Percentiles rank a stretch among this genome's conserved stretches.
phyloP scores from a whole-genome alignment of 2,329 filamentous ascomycete species.

The Lachnellula subtilissima region DNA sequence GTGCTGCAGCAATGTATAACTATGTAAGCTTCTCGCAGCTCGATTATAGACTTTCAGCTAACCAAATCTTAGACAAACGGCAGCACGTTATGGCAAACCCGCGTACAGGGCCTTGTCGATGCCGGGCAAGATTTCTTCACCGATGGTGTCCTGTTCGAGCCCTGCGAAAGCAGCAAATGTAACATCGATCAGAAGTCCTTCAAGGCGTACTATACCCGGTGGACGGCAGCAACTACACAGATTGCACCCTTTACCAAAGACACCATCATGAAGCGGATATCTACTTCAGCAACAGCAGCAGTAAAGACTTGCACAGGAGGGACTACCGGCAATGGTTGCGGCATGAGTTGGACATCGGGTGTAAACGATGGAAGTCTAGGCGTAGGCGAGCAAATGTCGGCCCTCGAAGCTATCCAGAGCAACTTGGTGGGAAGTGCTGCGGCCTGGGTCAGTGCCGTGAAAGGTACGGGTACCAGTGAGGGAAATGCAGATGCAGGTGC shows the following conservation, averaged over 20 bases:
- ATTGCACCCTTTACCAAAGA: constrained; percentile 56
- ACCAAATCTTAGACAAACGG: constrained; percentile 25
- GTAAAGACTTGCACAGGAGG: constrained; percentile 55
- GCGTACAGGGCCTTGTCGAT: constrained; percentile 52
- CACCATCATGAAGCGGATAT: constrained; percentile 48
- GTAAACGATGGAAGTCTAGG: constrained; percentile 54
- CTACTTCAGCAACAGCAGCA: constrained; percentile 49
- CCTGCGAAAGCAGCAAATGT: constrained; percentile 58
- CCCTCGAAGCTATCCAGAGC: constrained; percentile 54
- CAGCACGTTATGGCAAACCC: constrained; percentile 47
- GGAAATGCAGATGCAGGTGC: constrained; percentile 24
- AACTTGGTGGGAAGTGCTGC: constrained; percentile 33
- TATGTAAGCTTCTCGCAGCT: constrained; percentile 35
- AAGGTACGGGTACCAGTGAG: constrained; percentile 40
- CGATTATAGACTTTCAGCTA: not conserved
- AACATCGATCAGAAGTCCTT: constrained; percentile 59
- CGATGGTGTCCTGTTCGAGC: constrained; percentile 58
- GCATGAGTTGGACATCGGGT: constrained; percentile 52
- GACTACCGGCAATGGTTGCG: constrained; percentile 52
- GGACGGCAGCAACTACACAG: constrained; percentile 57
- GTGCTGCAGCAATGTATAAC: constrained; percentile 44
- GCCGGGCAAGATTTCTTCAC: constrained; percentile 52
- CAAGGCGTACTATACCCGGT: constrained; percentile 57
- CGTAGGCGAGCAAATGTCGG: constrained; percentile 68
- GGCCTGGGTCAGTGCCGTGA: constrained; percentile 31